Conservation (phyloP, 495 filamentous ascomycete genomes). For the Talaromyces proteolyticus region DNA sequence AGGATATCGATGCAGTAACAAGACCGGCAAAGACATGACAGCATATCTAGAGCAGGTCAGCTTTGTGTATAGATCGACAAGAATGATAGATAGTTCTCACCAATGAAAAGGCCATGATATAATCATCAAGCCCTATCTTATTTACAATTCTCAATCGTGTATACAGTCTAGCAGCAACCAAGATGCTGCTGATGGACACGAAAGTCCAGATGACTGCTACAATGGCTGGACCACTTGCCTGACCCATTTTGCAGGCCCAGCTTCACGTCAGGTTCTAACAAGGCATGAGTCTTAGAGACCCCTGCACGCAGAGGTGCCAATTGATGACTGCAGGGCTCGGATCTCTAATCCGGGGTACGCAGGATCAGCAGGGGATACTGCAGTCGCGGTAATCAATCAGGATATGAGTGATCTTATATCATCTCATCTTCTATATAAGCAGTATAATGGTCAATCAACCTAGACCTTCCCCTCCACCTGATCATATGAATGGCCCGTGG, state of each 20-base stretch:
- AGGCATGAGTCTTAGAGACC: not conserved
- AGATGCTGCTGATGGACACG: not conserved
- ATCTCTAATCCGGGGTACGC: not conserved
- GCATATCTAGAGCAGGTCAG: not conserved
- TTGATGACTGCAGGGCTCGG: not conserved
- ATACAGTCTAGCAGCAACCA: slow-evolving; percentile 1
- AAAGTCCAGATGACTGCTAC: slow-evolving; percentile 3
- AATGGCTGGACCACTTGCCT: not conserved
- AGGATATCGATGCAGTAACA: not conserved
- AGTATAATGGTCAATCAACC: no score
- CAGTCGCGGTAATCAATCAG: not conserved
- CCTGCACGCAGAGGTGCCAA: not conserved
- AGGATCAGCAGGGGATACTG: not conserved
- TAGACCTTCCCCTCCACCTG: no score
- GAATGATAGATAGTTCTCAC: not conserved
- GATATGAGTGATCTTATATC: no score
- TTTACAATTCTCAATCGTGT: slow-evolving; percentile 4
- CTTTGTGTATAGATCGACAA: not conserved
- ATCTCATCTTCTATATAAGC: no score
- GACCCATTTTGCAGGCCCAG: not conserved
- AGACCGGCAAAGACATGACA: slow-evolving; percentile 2
- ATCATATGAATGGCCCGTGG: no score
- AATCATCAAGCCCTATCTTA: slow-evolving; percentile 4
- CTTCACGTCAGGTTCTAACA: no score
- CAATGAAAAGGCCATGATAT: slow-evolving; percentile 3